Evolutionary conservation across 352 stramenopile species (phyloP), one percentile per base, ranked within the genome.

Genomic region (Globisporangium polare): DNA sequence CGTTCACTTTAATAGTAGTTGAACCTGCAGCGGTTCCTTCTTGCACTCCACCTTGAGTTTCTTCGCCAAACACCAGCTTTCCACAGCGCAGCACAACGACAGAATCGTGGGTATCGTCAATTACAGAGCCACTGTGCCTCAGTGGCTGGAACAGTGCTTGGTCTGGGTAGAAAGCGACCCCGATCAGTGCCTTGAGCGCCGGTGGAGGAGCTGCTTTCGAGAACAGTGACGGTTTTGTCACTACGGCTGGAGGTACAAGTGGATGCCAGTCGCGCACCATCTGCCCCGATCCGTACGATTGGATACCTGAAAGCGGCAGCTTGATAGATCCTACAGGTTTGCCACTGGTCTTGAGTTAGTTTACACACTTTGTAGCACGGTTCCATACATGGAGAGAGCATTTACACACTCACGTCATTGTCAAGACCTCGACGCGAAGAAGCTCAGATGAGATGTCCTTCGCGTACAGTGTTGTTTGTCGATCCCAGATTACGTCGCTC

Each of bases 401-500:
- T n/a, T n/a, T n/a, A 17, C 26, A 43, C 29, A 73, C 68, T 35
- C 70, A 81, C 73, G 68, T 71, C 2, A 63, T 37, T 2, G 70
- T 76, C n/a, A 77, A 42, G 2, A 81, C 24, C 26, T 82, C 74
- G 6, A 67, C 31, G n/a, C 71, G 71, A 17, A 82, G 60, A 17
- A 82, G 53, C 5, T 82, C 74, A 1, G 42, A 63, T 0, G 39
- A 53, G n/a, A 79, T 57, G 39, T 82, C 64, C n/a, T 41, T 46
- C 10, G 72, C 73, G 59, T 73, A 86, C 8, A 86, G 45, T 3
- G 77, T 82, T 29, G 75, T 12, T 35, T 75, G 67, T 15, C 52
- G 43, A 53, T 86, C 74, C 72, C 72, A 86, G 3, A 67, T 24
- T 18, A 72, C 24, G 61, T 54, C 39, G 64, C 29, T 26, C 22